Percentiles rank a stretch among this genome's conserved stretches.
Evolutionary conservation across 2,329 filamentous ascomycete genomes (phyloP).

Genomic region (Verticillium nonalfalfae): DNA sequence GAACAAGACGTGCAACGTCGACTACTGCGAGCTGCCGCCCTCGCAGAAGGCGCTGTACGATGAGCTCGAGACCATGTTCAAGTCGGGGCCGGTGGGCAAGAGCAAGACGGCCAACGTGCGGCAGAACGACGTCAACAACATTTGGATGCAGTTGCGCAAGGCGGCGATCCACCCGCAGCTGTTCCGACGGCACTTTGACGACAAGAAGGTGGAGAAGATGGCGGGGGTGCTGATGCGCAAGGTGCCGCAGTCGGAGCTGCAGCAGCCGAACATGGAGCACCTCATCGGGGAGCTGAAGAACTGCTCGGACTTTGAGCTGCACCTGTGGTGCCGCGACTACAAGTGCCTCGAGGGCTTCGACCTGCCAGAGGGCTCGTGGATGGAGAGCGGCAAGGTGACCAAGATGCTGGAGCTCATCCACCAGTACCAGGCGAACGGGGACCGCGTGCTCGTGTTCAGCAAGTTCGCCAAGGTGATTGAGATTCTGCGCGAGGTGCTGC

Average conservation of each 20-base stretch:
- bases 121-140: conserved; percentile 56
- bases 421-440: conserved; percentile 70
- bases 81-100: conserved; percentile 45
- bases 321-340: conserved; percentile 58
- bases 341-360: conserved; percentile 48
- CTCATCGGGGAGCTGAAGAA: conserved; percentile 49
- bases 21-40: conserved; percentile 73
- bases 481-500: conserved; percentile 77
- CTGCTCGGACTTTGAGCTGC: conserved; percentile 60
- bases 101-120: conserved; percentile 39
- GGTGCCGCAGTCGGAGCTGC: conserved; percentile 48
- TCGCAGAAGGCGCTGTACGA: conserved; percentile 70
- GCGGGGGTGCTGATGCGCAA: conserved; percentile 68
- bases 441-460: conserved; percentile 85
- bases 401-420: conserved; percentile 70
- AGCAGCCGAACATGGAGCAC: conserved; percentile 44
- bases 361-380: conserved; percentile 44
- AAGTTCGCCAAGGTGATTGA: conserved; percentile 91
- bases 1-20: conserved; percentile 68
- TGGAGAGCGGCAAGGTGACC: conserved; percentile 75
- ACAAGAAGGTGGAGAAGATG: conserved; percentile 72
- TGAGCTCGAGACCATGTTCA: conserved; percentile 56
- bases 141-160: conserved; percentile 87
- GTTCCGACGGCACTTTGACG: conserved; percentile 73
- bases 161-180: conserved; percentile 88